Evolutionary conservation across 495 filamentous ascomycete genomes (phyloP), one percentile per base, ranked within the genome.

Genomic region (Glarea lozoyensis): DNA sequence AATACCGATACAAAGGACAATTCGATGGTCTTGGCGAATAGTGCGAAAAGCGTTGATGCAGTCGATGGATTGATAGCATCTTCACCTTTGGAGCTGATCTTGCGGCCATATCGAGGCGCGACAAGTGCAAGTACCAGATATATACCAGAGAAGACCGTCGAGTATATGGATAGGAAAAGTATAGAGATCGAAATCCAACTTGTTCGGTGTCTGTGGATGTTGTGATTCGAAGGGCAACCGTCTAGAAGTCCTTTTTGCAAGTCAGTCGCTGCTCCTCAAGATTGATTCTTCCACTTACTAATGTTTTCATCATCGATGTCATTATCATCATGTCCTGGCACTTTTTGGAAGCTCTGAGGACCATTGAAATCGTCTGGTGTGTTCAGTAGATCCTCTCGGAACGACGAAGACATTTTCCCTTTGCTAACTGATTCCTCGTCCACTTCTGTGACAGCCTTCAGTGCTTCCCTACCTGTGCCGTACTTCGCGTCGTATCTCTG

Each of bases 1-100:
- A 84, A 83, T 1, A 86, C 79, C 0, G 84, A 85, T 13, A 87
- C 82, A 54, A 86, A 89, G 0, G 79, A 73, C 48, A 85, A 54
- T 59, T 89, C 84, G 38, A 88, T 83, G 0, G 75, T 76, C 60
- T 86, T 88, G 1, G 82, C 81, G 42, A 85, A 65, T 12, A 81
- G 56, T 0, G 79, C 67, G 30, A 68, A 79, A 1, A 86, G 50
- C 5, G 83, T 40, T 23, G 68, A 74, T 0, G 81, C 81, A 0
- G 71, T 78, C 0, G 73, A 66, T 0, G 72, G 67, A 0, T 59
- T 60, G 17, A 86, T 32, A 10, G 67, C 57, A 0, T 53, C 60
- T 1, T 66, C 62, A 0, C 54, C 60, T 1, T 66, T 62, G 20
- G 60, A 57, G 1, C 61, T 60, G 23, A 88, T 69, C 10, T 25